Evolutionary conservation across 192 early-diverging fungal species (phyloP).

Genomic region (Coemansia sp.): DNA sequence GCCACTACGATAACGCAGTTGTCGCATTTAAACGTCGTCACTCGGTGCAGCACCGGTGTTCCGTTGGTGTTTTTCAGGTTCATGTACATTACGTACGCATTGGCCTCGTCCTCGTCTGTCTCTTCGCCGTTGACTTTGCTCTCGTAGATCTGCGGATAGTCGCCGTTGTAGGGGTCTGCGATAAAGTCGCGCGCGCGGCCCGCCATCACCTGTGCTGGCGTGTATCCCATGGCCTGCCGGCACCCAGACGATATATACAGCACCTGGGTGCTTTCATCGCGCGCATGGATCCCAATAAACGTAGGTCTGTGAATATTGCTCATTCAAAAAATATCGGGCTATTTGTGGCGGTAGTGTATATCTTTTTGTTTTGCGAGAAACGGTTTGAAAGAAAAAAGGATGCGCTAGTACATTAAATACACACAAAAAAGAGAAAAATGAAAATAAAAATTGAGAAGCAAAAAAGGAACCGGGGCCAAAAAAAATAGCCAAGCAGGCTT

Average conservation of each 20-base stretch:
- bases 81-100: constrained; percentile 46
- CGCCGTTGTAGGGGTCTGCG: constrained; percentile 28
- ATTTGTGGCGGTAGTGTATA: background rate
- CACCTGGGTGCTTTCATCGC: constrained; percentile 33
- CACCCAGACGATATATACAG: constrained; percentile 52
- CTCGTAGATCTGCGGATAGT: constrained; percentile 32
- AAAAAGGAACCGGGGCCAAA: background rate
- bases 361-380: no score
- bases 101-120: constrained; percentile 39
- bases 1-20: constrained; percentile 36
- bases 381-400: no score
- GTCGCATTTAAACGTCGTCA: constrained; percentile 45
- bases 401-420: no score
- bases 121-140: constrained; percentile 35
- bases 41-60: constrained; percentile 23
- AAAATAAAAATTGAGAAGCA: background rate
- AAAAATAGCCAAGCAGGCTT: no score
- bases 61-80: constrained; percentile 30
- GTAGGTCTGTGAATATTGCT: constrained; percentile 23
- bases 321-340: background rate
- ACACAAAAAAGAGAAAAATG: no score
- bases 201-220: constrained; percentile 30
- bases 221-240: constrained; percentile 37
- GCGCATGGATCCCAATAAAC: constrained; percentile 44
- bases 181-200: constrained; percentile 38